phyloP scores from a whole-genome alignment of 768 basidiomycete species.

The Lentinula detonsa region DNA sequence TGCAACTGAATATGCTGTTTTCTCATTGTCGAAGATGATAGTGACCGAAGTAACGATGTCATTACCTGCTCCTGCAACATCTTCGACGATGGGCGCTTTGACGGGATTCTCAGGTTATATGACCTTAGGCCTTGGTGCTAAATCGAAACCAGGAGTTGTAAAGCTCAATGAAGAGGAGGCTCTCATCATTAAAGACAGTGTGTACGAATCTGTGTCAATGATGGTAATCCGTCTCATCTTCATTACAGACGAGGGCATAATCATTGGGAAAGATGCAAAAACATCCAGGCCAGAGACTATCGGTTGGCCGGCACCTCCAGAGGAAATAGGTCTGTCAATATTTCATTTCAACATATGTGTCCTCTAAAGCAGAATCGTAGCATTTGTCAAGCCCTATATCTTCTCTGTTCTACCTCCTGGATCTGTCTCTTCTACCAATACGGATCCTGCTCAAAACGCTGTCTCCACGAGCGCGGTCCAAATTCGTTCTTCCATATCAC shows the following conservation, averaged over 20 bases:
- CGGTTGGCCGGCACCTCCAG: conserved; percentile 75
- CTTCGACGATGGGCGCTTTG: conserved; percentile 67
- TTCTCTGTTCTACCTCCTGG: conserved; percentile 71
- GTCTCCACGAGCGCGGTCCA: conserved; percentile 55
- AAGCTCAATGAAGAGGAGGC: conserved; percentile 55
- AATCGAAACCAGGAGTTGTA: conserved; percentile 59
- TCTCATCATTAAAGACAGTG: conserved; percentile 76
- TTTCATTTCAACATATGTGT: not conserved
- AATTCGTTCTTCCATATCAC: conserved; percentile 65
- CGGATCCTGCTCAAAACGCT: conserved; percentile 16
- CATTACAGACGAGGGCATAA: conserved; percentile 56
- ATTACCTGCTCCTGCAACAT: conserved; percentile 33
- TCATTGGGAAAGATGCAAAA: conserved; percentile 58
- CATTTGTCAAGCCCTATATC: conserved; percentile 72
- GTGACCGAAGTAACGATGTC: conserved; percentile 49
- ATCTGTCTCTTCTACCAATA: conserved; percentile 34
- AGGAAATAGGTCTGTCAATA: conserved; percentile 60
- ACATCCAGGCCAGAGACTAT: conserved; percentile 42
- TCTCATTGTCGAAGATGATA: conserved; percentile 55
- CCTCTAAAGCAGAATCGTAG: conserved; percentile 24
- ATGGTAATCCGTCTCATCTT: not conserved
- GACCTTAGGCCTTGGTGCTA: conserved; percentile 74
- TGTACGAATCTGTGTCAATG: conserved; percentile 19
- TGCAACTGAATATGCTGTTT: conserved; percentile 70
- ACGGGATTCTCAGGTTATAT: conserved; percentile 80